phyloP scores from a whole-genome alignment of 2,329 filamentous ascomycete species.

The Podosphaera leucotricha region DNA sequence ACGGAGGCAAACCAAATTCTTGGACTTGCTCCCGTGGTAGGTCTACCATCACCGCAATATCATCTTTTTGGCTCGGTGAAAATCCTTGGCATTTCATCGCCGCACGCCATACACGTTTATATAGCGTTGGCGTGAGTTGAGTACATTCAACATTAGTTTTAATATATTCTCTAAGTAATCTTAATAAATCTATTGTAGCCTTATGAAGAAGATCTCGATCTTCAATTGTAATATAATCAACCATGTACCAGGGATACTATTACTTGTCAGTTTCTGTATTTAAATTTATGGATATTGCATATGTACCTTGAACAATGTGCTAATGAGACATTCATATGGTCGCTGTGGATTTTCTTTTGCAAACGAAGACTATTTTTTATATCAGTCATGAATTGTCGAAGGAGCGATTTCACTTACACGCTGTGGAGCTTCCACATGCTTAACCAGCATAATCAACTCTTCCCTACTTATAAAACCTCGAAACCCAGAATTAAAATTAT shows the following conservation, averaged over 20 bases:
- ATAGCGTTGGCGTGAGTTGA: conserved; percentile 28
- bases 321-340: conserved; percentile 41
- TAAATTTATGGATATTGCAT: not conserved
- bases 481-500: conserved; percentile 25
- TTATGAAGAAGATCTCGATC: conserved; percentile 31
- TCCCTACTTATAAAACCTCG: conserved; percentile 36
- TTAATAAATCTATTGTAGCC: conserved; percentile 25
- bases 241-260: conserved; percentile 36
- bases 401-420: conserved; percentile 25
- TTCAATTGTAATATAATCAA: conserved; percentile 30
- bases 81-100: conserved; percentile 36
- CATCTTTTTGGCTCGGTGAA: conserved; percentile 35
- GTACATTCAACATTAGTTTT: conserved; percentile 18
- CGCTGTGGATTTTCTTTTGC: conserved; percentile 37
- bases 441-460: conserved; percentile 38
- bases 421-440: conserved; percentile 36
- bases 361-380: conserved; percentile 28
- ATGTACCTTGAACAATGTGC: conserved; percentile 21
- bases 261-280: conserved; percentile 3
- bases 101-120: conserved; percentile 27
- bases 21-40: conserved; percentile 16
- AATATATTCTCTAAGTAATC: conserved; percentile 22
- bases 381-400: conserved; percentile 2
- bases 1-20: conserved; percentile 24
- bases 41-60: conserved; percentile 23